phyloP scores from a whole-genome alignment of 139 green algal species.

The Nannochloris sp. region DNA sequence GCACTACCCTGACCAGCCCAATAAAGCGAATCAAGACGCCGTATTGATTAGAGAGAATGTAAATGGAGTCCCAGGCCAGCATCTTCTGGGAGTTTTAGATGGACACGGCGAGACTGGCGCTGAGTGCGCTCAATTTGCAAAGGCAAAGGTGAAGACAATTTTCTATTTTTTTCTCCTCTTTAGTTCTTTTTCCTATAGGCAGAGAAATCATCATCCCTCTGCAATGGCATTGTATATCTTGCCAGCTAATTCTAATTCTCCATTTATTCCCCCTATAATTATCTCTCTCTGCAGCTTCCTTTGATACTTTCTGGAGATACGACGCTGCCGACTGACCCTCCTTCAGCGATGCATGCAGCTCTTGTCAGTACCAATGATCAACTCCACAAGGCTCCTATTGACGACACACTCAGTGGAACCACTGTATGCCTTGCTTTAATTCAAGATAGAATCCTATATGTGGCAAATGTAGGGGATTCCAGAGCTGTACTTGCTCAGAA shows the following conservation, averaged over 20 bases:
- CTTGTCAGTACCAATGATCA: conserved; percentile 70
- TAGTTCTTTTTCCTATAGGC: background rate
- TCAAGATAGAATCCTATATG: conserved; percentile 49
- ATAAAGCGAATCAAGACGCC: conserved; percentile 89
- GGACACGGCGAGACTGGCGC: conserved; percentile 72
- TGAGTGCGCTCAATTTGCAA: conserved; percentile 64
- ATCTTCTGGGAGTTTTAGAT: conserved; percentile 82
- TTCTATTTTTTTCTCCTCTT: background rate
- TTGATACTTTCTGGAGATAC: conserved; percentile 29
- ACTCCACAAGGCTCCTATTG: conserved; percentile 52
- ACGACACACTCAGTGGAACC: conserved; percentile 76
- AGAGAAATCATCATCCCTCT: background rate
- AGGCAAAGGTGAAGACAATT: conserved; percentile 50
- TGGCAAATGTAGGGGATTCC: conserved; percentile 91
- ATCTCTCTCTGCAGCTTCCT: conserved; percentile 28
- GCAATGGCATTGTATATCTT: background rate
- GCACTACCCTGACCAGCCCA: conserved; percentile 79
- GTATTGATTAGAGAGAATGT: conserved; percentile 59
- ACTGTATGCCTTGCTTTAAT: conserved; percentile 77
- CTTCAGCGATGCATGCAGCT: conserved; percentile 39
- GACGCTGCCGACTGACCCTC: conserved; percentile 19
- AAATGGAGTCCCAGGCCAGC: conserved; percentile 50
- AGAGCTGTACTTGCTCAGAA: conserved; percentile 62
- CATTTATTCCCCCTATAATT: background rate
- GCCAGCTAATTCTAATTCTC: background rate